Evolutionary conservation across 352 stramenopile species (phyloP).

Genomic region (Phytophthora pluvialis): DNA sequence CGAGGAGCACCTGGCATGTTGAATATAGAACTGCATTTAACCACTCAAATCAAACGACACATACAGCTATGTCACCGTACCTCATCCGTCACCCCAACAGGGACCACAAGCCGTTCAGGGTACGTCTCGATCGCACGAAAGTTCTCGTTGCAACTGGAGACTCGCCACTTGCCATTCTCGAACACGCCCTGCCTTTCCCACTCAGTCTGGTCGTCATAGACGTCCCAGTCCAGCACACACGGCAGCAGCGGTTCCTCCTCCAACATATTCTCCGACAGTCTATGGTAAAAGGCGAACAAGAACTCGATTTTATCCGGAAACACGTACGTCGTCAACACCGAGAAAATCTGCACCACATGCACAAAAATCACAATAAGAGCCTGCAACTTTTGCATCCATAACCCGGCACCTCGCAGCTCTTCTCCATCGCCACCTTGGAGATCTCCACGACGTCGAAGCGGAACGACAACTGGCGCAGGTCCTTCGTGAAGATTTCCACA

Average conservation of each 20-base stretch:
- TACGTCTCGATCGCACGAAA: constrained; percentile 93
- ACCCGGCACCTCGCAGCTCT: not conserved
- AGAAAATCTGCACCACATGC: constrained; percentile 60
- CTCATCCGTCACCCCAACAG: constrained; percentile 87
- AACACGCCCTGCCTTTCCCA: constrained; percentile 81
- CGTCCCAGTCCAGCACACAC: constrained; percentile 66
- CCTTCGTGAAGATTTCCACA: constrained; percentile 81
- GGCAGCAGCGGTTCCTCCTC: constrained; percentile 64
- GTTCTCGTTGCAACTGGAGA: constrained; percentile 66
- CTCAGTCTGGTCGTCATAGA: constrained; percentile 68
- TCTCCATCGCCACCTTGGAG: constrained; percentile 43
- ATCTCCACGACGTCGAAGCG: constrained; percentile 80
- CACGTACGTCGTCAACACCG: constrained; percentile 81
- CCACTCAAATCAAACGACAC: not conserved
- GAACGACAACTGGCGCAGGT: constrained; percentile 79
- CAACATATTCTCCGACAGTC: constrained; percentile 51
- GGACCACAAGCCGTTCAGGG: constrained; percentile 93
- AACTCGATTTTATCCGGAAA: constrained; percentile 87
- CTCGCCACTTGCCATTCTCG: constrained; percentile 69
- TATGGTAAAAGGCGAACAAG: constrained; percentile 88
- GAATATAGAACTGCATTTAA: not conserved
- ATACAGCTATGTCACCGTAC: constrained; percentile 29
- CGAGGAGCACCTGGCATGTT: constrained; percentile 57
- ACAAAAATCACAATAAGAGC: constrained; percentile 9
- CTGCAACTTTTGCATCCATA: constrained; percentile 1